phyloP scores from a whole-genome alignment of 164 flowering plant species.

The Magnolia officinalis region DNA sequence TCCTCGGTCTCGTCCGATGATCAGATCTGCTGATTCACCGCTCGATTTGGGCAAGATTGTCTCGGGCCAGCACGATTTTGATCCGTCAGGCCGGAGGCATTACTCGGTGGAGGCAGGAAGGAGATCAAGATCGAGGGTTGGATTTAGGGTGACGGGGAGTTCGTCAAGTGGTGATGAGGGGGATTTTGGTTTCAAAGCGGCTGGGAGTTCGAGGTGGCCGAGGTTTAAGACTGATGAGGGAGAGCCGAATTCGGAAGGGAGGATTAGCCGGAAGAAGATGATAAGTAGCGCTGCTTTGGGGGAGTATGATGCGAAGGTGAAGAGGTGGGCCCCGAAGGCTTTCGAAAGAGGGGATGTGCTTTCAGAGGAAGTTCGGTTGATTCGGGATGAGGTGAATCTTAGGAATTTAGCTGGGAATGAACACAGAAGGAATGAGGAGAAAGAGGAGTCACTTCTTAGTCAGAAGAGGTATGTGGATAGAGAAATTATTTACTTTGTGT shows the following conservation, averaged over 20 bases:
- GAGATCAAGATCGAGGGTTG: conserved; percentile 9
- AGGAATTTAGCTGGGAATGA: conserved; percentile 30
- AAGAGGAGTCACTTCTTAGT: conserved; percentile 43
- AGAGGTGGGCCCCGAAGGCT: conserved; percentile 35
- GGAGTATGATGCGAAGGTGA: conserved; percentile 62
- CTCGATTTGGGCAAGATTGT: conserved; percentile 39
- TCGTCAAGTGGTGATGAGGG: conserved; percentile 53
- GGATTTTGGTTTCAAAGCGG: conserved; percentile 18
- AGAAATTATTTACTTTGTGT: neutral
- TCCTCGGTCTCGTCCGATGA: conserved; percentile 5
- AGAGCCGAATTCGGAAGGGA: conserved; percentile 10
- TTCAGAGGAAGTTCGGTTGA: conserved; percentile 42
- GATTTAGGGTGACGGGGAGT: conserved; percentile 33
- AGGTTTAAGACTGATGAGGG: conserved; percentile 22
- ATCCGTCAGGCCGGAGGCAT: conserved; percentile 21
- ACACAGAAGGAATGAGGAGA: conserved; percentile 13
- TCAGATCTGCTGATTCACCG: conserved; percentile 19
- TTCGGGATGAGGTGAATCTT: conserved; percentile 51
- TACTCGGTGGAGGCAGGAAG: conserved; percentile 33
- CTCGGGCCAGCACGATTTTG: conserved; percentile 15
- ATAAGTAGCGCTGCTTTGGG: conserved; percentile 68
- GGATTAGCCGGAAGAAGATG: conserved; percentile 29
- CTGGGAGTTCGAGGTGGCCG: conserved; percentile 22
- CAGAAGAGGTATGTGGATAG: conserved; percentile 50
- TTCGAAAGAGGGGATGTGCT: conserved; percentile 44